phyloP scores from a whole-genome alignment of 2,329 filamentous ascomycete genomes.

The Alternaria consortialis region DNA sequence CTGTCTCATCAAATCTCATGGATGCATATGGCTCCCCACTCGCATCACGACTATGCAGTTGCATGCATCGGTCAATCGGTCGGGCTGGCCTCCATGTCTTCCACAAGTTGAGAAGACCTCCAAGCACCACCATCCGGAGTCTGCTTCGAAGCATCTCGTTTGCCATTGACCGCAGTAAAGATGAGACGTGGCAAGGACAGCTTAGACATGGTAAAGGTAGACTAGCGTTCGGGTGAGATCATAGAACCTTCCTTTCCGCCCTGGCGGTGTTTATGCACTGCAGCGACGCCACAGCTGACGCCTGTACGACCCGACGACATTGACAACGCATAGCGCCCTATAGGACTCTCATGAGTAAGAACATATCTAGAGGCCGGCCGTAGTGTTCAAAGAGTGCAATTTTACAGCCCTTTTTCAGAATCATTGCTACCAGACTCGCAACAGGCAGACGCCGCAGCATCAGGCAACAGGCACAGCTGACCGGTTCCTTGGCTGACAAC shows the following conservation, averaged over 20 bases:
- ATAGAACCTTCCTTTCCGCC: neutral
- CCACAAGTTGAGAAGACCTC: neutral
- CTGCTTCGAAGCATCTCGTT: neutral
- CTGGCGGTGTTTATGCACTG: neutral
- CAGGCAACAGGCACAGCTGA: constrained; percentile 21
- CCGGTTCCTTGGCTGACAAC: constrained; percentile 6
- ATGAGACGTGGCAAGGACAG: neutral
- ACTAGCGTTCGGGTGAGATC: neutral
- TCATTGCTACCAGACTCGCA: neutral
- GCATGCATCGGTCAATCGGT: neutral
- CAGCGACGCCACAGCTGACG: constrained; percentile 1
- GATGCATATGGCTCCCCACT: neutral
- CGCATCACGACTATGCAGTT: neutral
- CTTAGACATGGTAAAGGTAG: neutral
- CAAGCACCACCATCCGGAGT: constrained; percentile 1
- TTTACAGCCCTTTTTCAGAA: neutral
- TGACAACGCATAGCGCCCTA: constrained; percentile 4
- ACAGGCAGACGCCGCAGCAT: constrained; percentile 7
- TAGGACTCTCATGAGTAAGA: neutral
- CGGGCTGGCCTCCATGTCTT: neutral
- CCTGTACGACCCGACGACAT: constrained; percentile 1
- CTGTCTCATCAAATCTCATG: neutral
- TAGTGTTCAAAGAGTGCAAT: neutral
- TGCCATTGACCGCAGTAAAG: neutral
- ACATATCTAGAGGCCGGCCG: neutral